Evolutionary conservation across 768 basidiomycete species (phyloP), one percentile per base, ranked within the genome.

Genomic region (Suillus subalutaceus): DNA sequence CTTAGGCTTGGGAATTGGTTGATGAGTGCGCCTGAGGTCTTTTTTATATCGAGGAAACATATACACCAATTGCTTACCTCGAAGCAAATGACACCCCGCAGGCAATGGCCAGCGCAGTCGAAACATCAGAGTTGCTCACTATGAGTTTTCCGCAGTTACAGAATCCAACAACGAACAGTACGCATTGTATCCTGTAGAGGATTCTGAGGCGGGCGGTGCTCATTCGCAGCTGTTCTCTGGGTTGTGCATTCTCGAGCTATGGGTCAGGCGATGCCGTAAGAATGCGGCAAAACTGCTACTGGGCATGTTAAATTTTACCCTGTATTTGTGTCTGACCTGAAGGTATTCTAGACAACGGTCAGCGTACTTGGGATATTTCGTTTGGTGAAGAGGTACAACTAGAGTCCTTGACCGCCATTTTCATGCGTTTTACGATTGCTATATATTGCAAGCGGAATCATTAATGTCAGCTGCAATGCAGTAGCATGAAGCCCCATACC

Each of bases 41-140:
- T 7, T 6, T 43, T 60, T 60, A 60, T 60, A 60, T 30, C 20
- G 30, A 20, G 6, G 41, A 43, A 13, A 18, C 59, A 60, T 15
- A 60, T 60, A 60, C 59, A 43, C 41, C 30, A 38, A 60, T 43
- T 60, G 12, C 59, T 43, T 32, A 13, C 30, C 30, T 44, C 15
- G 38, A 15, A 60, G 59, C 10, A 8, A 30, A 18, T 30, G 26
- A 1, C 18, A 35, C 32, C 12, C 10, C 32, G n/a, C 3, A 56
- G 55, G 20, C 55, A n/a, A 35, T 35, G 55, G 2, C 6, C 10
- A 35, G 18, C 55, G 35, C 59, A 60, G 41, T 30, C 20, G 30
- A 12, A n/a, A 32, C 30, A 43, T 30, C 12, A 30, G 12, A 43
- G 10, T 32, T 3, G 10, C 59, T 30, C 40, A 43, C 59, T 30